phyloP scores from a whole-genome alignment of 192 early-diverging fungal genomes.

The Dimargaris verticillata region DNA sequence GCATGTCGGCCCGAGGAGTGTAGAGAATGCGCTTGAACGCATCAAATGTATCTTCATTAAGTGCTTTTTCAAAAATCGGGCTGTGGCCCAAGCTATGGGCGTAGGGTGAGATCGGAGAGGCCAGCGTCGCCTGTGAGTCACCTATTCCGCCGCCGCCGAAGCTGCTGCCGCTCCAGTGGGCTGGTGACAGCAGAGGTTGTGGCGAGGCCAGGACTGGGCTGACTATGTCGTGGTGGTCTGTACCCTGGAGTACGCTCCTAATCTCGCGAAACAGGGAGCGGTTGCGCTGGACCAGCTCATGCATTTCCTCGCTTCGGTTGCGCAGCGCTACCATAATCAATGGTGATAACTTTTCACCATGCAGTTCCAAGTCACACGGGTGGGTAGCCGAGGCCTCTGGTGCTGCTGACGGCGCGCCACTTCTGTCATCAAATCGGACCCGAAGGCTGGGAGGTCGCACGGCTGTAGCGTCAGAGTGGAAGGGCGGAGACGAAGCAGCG shows the following conservation, averaged over 20 bases:
- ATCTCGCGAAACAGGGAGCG: background rate
- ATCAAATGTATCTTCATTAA: background rate
- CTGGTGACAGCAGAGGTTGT: background rate
- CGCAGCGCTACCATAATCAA: slow-evolving; percentile 8
- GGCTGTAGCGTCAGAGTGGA: background rate
- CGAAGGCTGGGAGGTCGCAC: background rate
- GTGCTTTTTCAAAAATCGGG: background rate
- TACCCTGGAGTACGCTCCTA: slow-evolving; percentile 1
- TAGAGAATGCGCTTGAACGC: background rate
- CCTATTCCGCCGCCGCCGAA: too few relatives aligned
- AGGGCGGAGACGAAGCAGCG: too few relatives aligned
- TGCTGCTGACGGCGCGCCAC: background rate
- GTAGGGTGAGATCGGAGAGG: background rate
- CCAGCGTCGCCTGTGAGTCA: too few relatives aligned
- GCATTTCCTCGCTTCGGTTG: slow-evolving; percentile 8
- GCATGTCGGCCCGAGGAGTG: background rate
- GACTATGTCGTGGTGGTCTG: background rate
- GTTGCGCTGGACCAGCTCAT: slow-evolving; percentile 5
- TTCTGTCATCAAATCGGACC: background rate
- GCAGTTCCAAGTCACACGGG: background rate
- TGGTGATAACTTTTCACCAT: background rate
- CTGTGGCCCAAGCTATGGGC: background rate
- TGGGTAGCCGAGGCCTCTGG: background rate
- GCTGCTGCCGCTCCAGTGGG: too few relatives aligned
- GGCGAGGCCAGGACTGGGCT: background rate